Evolutionary conservation across 768 basidiomycete genomes (phyloP).

Genomic region (Podaxis pistillaris): DNA sequence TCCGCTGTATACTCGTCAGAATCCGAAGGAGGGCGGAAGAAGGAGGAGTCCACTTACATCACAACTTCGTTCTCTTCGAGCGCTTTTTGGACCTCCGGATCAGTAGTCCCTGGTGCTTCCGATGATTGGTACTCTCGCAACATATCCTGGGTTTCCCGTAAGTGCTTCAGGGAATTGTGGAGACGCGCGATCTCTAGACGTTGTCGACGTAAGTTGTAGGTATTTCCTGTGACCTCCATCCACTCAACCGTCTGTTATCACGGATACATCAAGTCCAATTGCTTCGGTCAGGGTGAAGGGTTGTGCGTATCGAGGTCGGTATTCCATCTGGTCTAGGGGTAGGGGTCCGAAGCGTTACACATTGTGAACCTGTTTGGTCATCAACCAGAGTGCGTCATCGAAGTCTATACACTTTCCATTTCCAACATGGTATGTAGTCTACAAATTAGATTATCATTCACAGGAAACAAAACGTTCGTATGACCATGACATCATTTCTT

Average conservation of each 20-base stretch:
- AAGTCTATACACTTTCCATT: background rate
- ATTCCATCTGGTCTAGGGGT: slow-evolving; percentile 48
- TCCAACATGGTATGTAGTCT: background rate
- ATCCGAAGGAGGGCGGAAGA: background rate
- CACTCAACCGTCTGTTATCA: slow-evolving; percentile 70
- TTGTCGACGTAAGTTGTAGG: slow-evolving; percentile 2
- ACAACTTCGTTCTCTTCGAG: slow-evolving; percentile 70
- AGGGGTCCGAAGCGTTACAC: background rate
- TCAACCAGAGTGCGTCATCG: background rate
- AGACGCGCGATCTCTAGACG: slow-evolving; percentile 71
- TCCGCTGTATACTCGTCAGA: slow-evolving; percentile 40
- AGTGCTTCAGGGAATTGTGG: slow-evolving; percentile 64
- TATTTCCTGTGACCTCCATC: background rate
- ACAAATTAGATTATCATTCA: slow-evolving; percentile 5
- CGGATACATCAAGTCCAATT: slow-evolving; percentile 56
- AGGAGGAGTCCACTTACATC: slow-evolving; percentile 48
- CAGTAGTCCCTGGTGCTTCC: slow-evolving; percentile 29
- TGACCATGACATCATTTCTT: slow-evolving; percentile 20
- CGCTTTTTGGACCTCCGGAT: slow-evolving; percentile 59
- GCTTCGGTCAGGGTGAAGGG: slow-evolving; percentile 75
- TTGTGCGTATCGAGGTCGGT: slow-evolving; percentile 63
- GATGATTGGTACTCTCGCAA: slow-evolving; percentile 45
- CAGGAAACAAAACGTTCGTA: background rate
- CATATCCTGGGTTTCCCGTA: slow-evolving; percentile 60
- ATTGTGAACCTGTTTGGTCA: background rate